phyloP scores from a whole-genome alignment of 164 flowering plant genomes.

The Vitis riparia region DNA sequence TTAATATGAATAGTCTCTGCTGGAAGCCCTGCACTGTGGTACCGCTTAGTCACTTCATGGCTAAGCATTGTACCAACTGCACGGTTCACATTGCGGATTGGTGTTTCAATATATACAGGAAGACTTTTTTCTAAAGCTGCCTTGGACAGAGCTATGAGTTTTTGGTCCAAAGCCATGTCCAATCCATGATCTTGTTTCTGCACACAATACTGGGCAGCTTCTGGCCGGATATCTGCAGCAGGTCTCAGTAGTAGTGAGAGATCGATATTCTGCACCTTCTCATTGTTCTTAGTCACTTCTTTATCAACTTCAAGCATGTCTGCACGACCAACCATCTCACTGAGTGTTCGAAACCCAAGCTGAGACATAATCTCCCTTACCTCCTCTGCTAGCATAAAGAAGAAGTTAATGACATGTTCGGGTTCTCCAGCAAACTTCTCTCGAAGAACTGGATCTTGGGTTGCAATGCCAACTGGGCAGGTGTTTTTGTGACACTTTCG shows the following conservation, averaged over 20 bases:
- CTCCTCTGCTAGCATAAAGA: conserved; percentile 98
- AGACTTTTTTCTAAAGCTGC: conserved; percentile 75
- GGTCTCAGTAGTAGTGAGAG: conserved; percentile 83
- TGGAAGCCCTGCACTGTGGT: conserved; percentile 80
- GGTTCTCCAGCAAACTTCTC: conserved; percentile 99
- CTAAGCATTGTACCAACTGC: conserved; percentile 99
- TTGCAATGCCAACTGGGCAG: conserved; percentile 99
- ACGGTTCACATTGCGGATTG: conserved; percentile 80
- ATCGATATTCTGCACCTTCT: conserved; percentile 89
- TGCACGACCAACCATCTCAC: conserved; percentile 95
- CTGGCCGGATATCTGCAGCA: conserved; percentile 88
- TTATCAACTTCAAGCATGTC: conserved; percentile 96
- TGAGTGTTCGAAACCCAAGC: conserved; percentile 82
- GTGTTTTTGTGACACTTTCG: conserved; percentile 99
- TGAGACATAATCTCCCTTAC: conserved; percentile 91
- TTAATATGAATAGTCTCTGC: conserved; percentile 86
- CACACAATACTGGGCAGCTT: conserved; percentile 86
- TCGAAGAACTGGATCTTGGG: conserved; percentile 96
- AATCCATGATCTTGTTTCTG: conserved; percentile 97
- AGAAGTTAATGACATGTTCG: conserved; percentile 95
- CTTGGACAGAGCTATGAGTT: conserved; percentile 60
- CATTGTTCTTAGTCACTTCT: conserved; percentile 69
- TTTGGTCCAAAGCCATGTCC: conserved; percentile 90
- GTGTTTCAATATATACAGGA: conserved; percentile 86
- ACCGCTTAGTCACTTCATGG: conserved; percentile 91